phyloP scores from a whole-genome alignment of 352 stramenopile genomes.

The Globisporangium okanoganense region DNA sequence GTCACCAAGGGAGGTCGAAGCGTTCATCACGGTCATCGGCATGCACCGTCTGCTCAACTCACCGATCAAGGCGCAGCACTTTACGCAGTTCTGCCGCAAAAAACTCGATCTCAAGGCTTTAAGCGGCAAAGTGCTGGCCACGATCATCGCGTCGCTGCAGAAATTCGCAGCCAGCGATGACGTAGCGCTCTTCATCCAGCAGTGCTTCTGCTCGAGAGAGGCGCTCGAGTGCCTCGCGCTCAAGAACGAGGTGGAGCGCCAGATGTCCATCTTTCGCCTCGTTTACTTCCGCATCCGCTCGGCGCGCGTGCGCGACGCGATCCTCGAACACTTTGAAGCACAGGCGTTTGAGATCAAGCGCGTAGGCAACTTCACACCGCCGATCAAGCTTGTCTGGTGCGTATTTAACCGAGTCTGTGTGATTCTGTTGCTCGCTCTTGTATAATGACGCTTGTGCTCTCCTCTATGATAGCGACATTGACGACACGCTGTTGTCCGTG shows the following conservation, averaged over 20 bases:
- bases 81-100: slow-evolving; percentile 46
- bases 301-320: slow-evolving; percentile 35
- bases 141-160: slow-evolving; percentile 53
- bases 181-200: slow-evolving; percentile 50
- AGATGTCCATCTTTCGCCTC: slow-evolving; percentile 63
- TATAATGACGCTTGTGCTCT: background rate
- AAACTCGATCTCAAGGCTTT: slow-evolving; percentile 38
- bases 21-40: slow-evolving; percentile 53
- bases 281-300: slow-evolving; percentile 62
- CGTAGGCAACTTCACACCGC: slow-evolving; percentile 32
- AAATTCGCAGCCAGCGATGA: slow-evolving; percentile 41
- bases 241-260: slow-evolving; percentile 67
- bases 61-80: slow-evolving; percentile 73
- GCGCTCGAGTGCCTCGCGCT: slow-evolving; percentile 42
- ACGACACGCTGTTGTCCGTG: slow-evolving; percentile 73
- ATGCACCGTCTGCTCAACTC: slow-evolving; percentile 59
- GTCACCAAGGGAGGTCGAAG: slow-evolving; percentile 45
- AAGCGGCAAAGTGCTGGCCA: slow-evolving; percentile 32
- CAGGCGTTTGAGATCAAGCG: slow-evolving; percentile 33
- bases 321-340: slow-evolving; percentile 62
- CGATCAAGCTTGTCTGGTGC: slow-evolving; percentile 70
- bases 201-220: slow-evolving; percentile 48
- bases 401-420: background rate
- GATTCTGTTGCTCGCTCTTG: background rate
- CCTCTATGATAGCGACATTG: slow-evolving; percentile 53